Evolutionary conservation across 345 rosid species (phyloP).

Genomic region (Acer negundo): DNA sequence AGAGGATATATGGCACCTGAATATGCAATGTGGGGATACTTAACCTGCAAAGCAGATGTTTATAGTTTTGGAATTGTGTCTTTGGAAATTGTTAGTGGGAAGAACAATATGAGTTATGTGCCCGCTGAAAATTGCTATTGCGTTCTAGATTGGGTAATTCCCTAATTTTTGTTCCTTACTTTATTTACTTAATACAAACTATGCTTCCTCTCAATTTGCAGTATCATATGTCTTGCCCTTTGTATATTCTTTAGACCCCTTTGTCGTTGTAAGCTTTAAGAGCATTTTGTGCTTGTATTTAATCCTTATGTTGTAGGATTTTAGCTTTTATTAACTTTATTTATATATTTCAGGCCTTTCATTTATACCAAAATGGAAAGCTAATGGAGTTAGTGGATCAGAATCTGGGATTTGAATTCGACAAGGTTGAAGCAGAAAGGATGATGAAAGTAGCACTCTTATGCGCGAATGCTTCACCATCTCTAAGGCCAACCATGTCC

Average conservation of each 20-base stretch:
- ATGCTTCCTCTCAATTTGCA: neutral
- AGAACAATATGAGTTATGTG: constrained; percentile 26
- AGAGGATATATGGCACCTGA: constrained; percentile 54
- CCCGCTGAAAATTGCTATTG: constrained; percentile 22
- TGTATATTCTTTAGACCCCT: neutral
- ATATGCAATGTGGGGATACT: constrained; percentile 47
- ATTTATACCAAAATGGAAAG: constrained; percentile 23
- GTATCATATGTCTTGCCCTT: neutral
- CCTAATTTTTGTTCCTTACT: neutral
- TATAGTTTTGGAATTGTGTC: constrained; percentile 46
- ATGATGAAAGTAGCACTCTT: constrained; percentile 50
- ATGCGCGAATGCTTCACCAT: constrained; percentile 49
- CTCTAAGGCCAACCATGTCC: constrained; percentile 56
- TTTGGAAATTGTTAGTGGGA: constrained; percentile 38
- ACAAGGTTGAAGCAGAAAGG: constrained; percentile 38
- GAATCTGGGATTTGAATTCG: constrained; percentile 22
- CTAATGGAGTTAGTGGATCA: constrained; percentile 27
- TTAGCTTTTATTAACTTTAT: neutral
- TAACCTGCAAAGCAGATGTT: constrained; percentile 44
- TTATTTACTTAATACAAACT: neutral
- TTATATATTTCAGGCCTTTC: constrained; percentile 27
- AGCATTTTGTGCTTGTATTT: neutral
- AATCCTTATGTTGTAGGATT: neutral
- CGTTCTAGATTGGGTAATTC: constrained; percentile 41
- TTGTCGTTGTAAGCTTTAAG: no score